Conservation (phyloP, 1,284 basidiomycete species). For the Singerocomus inundabilis region DNA sequence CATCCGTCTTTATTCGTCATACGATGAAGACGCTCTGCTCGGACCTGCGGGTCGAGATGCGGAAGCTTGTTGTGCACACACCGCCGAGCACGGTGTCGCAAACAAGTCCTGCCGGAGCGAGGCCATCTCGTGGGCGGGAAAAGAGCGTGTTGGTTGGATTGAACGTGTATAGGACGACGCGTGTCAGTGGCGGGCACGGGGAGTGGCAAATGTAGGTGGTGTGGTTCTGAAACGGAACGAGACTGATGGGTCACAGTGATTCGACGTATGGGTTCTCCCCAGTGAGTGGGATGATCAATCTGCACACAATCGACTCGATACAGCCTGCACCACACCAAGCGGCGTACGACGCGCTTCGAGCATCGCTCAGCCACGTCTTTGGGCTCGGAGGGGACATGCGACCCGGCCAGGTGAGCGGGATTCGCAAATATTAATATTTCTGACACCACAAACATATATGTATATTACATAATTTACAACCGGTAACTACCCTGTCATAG, state of each 20-base stretch:
- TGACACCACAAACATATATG: neutral
- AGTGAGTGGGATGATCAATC: constrained; percentile 55
- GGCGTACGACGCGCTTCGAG: constrained; percentile 61
- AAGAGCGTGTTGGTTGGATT: constrained; percentile 57
- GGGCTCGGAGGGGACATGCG: constrained; percentile 33
- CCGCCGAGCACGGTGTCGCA: constrained; percentile 5
- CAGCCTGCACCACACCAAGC: constrained; percentile 69
- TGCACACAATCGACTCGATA: constrained; percentile 68
- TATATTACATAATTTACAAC: constrained; percentile 16
- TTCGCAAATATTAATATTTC: neutral
- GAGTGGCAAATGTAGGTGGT: constrained; percentile 70
- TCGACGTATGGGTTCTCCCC: constrained; percentile 77
- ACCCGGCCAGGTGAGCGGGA: constrained; percentile 9
- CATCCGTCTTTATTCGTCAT: constrained; percentile 66
- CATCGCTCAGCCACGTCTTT: constrained; percentile 47
- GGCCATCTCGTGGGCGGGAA: constrained; percentile 34
- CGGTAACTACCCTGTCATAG: constrained; percentile 5
- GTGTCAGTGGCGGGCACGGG: constrained; percentile 55
- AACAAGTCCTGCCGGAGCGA: neutral
- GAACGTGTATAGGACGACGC: constrained; percentile 51
- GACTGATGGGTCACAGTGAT: constrained; percentile 42
- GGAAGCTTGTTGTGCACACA: constrained; percentile 42
- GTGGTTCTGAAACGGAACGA: neutral
- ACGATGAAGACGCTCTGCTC: constrained; percentile 73
- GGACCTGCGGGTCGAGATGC: constrained; percentile 56